Base-by-base conservation (phyloP, 1,139 yeast species). In the Meyerozyma sp. region DNA sequence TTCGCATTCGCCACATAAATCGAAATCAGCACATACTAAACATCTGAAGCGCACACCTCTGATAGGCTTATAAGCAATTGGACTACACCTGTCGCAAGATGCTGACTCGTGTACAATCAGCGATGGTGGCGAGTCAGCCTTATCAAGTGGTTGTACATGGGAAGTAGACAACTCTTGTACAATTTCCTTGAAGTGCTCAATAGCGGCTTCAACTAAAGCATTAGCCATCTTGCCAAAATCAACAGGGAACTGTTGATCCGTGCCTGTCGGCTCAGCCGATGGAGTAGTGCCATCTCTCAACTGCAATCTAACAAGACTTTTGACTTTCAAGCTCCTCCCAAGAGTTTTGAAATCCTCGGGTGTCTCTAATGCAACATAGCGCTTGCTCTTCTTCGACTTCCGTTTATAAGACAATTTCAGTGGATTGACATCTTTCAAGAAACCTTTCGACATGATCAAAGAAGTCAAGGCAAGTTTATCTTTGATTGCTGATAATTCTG, bases 61-160 rank as follows among this genome's bases (percentile, higher is more conserved):
- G 40, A 81, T 65, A 8, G 65, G 65, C 32, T 58, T 57, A 42
- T 47, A 76, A 79, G 53, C 72, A 81, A 44, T 73, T 84, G 56
- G 84, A 84, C 54, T 70, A 81, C 65, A 81, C 86, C 42, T 81
- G 88, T 62, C 91, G 84, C 68, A 74, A 75, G 63, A 78, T 90
- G 58, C 84, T 82, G 53, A 89, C 84, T 34, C 87, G 81, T 61
- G 93, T 11, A 44, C 39, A 21, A 32, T 51, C 21, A 14, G 26
- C 13, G 25, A 11, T 14, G 16, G 11, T 5, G 34, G 20, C 23
- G 13, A 23, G 21, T 39, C 37, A n/a, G 37, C 29, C n/a, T 36
- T 30, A 8, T 29, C 23, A 13, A 39, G 36, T 4, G 25, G 37
- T 13, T 36, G 27, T 8, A 36, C 42, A 13, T 30, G 34, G 3